Evolutionary conservation across 1,284 basidiomycete genomes (phyloP).

Genomic region (Papiliotrema fonsecae): DNA sequence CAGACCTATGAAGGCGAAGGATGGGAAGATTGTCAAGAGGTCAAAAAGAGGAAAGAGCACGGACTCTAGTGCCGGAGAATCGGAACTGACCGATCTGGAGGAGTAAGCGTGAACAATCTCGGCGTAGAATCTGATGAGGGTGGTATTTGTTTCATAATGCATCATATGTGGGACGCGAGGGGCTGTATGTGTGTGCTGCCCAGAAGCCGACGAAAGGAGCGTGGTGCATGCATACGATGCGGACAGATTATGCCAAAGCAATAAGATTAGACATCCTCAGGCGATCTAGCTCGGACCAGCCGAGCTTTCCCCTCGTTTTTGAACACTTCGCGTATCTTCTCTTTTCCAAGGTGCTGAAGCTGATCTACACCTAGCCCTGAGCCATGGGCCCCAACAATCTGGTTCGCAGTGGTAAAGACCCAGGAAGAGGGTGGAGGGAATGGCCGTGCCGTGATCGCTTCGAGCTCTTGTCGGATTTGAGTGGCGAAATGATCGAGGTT

Average conservation of each 20-base stretch:
- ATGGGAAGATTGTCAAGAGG: conserved; percentile 2
- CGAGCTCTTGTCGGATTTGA: conserved; percentile 42
- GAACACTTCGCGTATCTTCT: conserved; percentile 8
- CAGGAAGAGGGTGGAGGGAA: conserved; percentile 31
- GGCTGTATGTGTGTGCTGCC: not conserved
- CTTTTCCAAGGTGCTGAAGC: conserved; percentile 9
- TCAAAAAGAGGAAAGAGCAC: not conserved
- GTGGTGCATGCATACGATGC: not conserved
- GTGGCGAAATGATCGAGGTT: conserved; percentile 43
- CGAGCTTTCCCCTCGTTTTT: not conserved
- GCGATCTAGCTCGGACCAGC: not conserved
- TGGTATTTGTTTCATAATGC: too few species aligned
- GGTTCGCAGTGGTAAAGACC: conserved; percentile 30
- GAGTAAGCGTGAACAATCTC: too few species aligned
- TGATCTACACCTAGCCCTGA: conserved; percentile 10
- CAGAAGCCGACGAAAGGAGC: not conserved
- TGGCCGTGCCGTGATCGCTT: conserved; percentile 39
- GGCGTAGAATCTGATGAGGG: not conserved
- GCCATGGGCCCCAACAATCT: conserved; percentile 12
- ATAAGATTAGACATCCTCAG: not conserved
- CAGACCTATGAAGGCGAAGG: not conserved
- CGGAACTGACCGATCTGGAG: conserved; percentile 11
- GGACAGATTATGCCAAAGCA: too few species aligned
- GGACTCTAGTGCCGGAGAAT: conserved; percentile 4
- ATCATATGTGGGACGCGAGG: too few species aligned